Base-by-base conservation (phyloP, 129 eudicot species). In the Escallonia rubra region DNA sequence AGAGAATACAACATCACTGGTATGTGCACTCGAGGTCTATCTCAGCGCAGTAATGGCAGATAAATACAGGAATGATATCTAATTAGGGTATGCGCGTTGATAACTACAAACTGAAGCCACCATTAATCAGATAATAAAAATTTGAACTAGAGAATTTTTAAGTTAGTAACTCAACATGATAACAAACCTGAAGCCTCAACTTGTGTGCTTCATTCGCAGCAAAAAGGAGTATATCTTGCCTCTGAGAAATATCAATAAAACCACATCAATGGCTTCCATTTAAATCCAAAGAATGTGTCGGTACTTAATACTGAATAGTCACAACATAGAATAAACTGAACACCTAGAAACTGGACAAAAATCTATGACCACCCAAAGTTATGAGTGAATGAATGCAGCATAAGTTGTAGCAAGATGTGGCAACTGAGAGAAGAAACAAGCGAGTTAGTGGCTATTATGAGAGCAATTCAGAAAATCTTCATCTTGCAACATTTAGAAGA, bases 321-420 rank as follows among this genome's bases (percentile, higher is more conserved):
- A 41, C 48, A 55, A 46, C 12, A 65, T 42, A 48, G 59, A 42
- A 70, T 38, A 64, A 68, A 72, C 55, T 57, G 69, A 68, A 68
- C 67, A 89, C 99, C 96, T 89, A 80, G 84, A 77, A 64, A 89
- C 85, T 68, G 96, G 82, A 77, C 79, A 93, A 66, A 59, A 96
- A 77, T 74, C 57, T 76, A 5, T 80, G 78, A 42, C 96, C 93
- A 4, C 99, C 99, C 81, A 93, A 58, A 50, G 96, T 93, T 59
- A 93, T 70, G 51, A 93, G 96, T 51, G 99, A 79, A 82, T 86
- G 57, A 89, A 82, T 16, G 99, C 96, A 67, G 96, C 96, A 79
- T 93, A 93, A 74, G 96, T 93, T 66, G 99, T 89, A 46, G 93
- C 92, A 47, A 93, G 93, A 93, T 93, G 96, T 38, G 99, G 96